Percentiles rank a stretch among this genome's conserved stretches.
Evolutionary conservation across 257 asterid species (phyloP).

Genomic region (Solanum tarapatanum): DNA sequence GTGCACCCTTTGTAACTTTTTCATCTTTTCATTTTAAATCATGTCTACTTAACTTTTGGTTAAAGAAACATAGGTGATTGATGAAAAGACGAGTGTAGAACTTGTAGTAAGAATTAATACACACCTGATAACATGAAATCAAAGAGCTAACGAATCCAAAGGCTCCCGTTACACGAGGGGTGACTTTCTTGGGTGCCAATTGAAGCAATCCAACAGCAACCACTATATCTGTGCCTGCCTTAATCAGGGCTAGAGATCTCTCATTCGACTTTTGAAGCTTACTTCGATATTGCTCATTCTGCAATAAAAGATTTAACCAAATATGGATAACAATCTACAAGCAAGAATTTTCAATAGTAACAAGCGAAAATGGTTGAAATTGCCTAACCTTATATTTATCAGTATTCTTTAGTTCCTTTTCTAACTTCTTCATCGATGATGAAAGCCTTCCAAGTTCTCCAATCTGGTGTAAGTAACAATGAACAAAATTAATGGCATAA

Average conservation of each 20-base stretch:
- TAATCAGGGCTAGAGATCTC: constrained; percentile 67
- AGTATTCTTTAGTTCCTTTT: constrained; percentile 58
- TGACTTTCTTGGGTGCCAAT: constrained; percentile 82
- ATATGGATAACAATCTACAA: background rate
- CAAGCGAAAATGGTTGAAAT: background rate
- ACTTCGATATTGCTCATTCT: constrained; percentile 53
- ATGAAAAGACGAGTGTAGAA: background rate
- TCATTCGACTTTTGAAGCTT: constrained; percentile 72
- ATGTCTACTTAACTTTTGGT: background rate
- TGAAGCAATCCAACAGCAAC: constrained; percentile 97
- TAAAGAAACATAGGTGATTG: background rate
- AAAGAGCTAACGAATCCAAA: constrained; percentile 75
- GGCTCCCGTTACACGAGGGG: constrained; percentile 93
- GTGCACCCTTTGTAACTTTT: background rate
- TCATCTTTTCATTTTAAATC: background rate
- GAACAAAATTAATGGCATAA: background rate
- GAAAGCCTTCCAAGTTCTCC: constrained; percentile 87
- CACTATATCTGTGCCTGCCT: constrained; percentile 70
- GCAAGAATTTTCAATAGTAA: background rate
- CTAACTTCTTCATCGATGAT: constrained; percentile 55
- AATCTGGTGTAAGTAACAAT: constrained; percentile 35
- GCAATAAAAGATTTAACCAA: constrained; percentile 10
- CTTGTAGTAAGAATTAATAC: background rate
- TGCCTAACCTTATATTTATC: constrained; percentile 53
- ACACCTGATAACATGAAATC: constrained; percentile 97